Conservation (phyloP, 2,329 filamentous ascomycete species). For the Boeremia lycopersici region DNA sequence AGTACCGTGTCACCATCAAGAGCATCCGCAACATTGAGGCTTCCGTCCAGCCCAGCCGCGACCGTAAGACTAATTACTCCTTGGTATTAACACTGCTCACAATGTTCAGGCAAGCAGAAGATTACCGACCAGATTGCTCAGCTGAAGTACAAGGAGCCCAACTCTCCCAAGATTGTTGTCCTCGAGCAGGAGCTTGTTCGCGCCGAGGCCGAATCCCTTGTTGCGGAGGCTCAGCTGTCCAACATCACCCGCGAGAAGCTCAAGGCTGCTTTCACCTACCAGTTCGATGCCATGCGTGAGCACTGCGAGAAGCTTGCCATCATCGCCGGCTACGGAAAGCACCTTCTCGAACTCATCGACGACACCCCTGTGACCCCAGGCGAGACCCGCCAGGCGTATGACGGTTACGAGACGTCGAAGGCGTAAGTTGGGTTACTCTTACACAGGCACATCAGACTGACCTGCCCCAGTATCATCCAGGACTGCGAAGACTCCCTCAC, state of each 20-base stretch:
- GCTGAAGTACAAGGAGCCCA: conserved; percentile 99
- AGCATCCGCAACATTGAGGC: conserved; percentile 99
- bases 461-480: conserved; percentile 77
- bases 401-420: conserved; percentile 98
- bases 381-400: conserved; percentile 93
- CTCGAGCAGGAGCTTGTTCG: conserved; percentile 98
- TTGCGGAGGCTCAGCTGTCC: conserved; percentile 95
- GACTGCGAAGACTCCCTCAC: conserved; percentile 97
- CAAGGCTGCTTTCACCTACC: conserved; percentile 97
- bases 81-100: conserved; percentile 1
- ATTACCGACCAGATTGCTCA: conserved; percentile 99
- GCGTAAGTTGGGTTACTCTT: conserved; percentile 55
- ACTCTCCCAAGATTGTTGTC: conserved; percentile 95
- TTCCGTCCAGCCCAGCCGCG: conserved; percentile 95
- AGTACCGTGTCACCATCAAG: conserved; percentile 99
- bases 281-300: conserved; percentile 96
- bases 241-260: conserved; percentile 99
- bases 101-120: conserved; percentile 84
- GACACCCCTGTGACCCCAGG: conserved; percentile 96
- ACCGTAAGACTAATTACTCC: conserved; percentile 68
- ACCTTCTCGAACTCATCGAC: conserved; percentile 94
- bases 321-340: conserved; percentile 96
- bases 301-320: conserved; percentile 98
- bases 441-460: conserved; percentile 20
- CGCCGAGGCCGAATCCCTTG: conserved; percentile 97